phyloP scores from a whole-genome alignment of 1,139 yeast species.

The Diutina rugosa region DNA sequence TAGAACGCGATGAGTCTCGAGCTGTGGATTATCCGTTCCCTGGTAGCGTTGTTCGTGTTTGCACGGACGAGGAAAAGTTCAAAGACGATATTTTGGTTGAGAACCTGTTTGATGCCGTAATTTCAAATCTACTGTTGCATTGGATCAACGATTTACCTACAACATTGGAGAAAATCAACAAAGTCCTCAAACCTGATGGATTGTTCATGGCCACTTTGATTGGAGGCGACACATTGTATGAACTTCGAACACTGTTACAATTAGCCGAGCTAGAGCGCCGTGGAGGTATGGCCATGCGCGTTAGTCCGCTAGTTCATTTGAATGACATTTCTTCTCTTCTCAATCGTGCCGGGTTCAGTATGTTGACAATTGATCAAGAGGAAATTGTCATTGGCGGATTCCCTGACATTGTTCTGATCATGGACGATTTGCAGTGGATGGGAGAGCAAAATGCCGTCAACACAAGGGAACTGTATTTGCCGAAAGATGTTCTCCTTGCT shows the following conservation, averaged over 20 bases:
- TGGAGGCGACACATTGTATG: slow-evolving; percentile 78
- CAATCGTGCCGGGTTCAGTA: slow-evolving; percentile 65
- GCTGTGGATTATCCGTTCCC: slow-evolving; percentile 23
- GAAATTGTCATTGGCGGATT: slow-evolving; percentile 71
- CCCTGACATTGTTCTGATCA: slow-evolving; percentile 55
- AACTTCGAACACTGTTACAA: slow-evolving; percentile 67
- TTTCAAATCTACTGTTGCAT: slow-evolving; percentile 65
- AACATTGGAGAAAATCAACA: slow-evolving; percentile 41
- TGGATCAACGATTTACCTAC: slow-evolving; percentile 81
- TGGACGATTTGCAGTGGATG: slow-evolving; percentile 68
- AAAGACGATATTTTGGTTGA: slow-evolving; percentile 21
- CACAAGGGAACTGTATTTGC: slow-evolving; percentile 40
- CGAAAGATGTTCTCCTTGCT: slow-evolving; percentile 57
- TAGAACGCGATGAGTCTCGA: slow-evolving; percentile 34
- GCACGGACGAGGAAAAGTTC: slow-evolving; percentile 57
- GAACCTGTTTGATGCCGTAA: slow-evolving; percentile 49
- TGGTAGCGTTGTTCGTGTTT: slow-evolving; percentile 32
- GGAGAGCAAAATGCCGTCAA: slow-evolving; percentile 73
- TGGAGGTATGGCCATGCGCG: slow-evolving; percentile 72
- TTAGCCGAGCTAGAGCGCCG: slow-evolving; percentile 69
- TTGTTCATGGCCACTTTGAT: slow-evolving; percentile 73
- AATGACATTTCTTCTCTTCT: slow-evolving; percentile 64
- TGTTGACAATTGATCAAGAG: slow-evolving; percentile 76
- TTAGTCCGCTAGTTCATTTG: slow-evolving; percentile 71
- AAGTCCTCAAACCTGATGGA: slow-evolving; percentile 69